A percentile compares a stretch with the other conserved stretches of the same genome.
Conservation (phyloP, 2,329 filamentous ascomycete genomes). For the Elsinoe necatrix region DNA sequence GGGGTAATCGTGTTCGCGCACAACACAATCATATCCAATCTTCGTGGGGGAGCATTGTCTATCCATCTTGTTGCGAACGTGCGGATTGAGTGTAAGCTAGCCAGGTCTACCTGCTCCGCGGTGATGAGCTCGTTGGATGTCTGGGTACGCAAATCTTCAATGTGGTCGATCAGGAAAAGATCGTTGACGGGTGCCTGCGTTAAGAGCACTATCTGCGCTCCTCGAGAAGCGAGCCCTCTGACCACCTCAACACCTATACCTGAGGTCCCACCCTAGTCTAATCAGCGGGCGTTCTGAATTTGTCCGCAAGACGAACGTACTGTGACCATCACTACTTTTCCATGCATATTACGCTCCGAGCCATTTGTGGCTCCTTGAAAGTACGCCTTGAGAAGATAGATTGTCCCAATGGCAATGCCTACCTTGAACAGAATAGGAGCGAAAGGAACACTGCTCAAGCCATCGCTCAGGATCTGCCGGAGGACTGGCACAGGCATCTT, state of each 20-base stretch:
- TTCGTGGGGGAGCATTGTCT: slow-evolving; percentile 80
- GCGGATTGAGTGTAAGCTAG: slow-evolving; percentile 81
- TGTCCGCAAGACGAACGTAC: slow-evolving; percentile 38
- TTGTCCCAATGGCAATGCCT: slow-evolving; percentile 42
- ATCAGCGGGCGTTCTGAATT: slow-evolving; percentile 18
- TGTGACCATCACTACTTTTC: slow-evolving; percentile 87
- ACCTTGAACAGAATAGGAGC: slow-evolving; percentile 38
- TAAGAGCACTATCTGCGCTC: slow-evolving; percentile 84
- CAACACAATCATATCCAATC: slow-evolving; percentile 83
- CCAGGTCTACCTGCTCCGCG: slow-evolving; percentile 86
- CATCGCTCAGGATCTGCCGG: slow-evolving; percentile 45
- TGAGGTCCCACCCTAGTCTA: slow-evolving; percentile 67
- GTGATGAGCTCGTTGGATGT: slow-evolving; percentile 85
- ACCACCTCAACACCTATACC: slow-evolving; percentile 78
- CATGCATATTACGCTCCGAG: slow-evolving; percentile 79
- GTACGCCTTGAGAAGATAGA: slow-evolving; percentile 62
- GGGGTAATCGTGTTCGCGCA: slow-evolving; percentile 74
- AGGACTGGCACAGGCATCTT: slow-evolving; percentile 57
- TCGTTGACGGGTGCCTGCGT: slow-evolving; percentile 75
- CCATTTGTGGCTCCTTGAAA: slow-evolving; percentile 65
- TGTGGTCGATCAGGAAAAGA: slow-evolving; percentile 83
- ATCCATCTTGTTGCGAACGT: slow-evolving; percentile 97
- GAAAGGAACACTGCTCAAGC: slow-evolving; percentile 41
- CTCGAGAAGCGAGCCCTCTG: slow-evolving; percentile 64
- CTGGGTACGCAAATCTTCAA: slow-evolving; percentile 71